Evolutionary conservation across 2,329 filamentous ascomycete genomes (phyloP).

Genomic region (Aspergillus fijiensis): DNA sequence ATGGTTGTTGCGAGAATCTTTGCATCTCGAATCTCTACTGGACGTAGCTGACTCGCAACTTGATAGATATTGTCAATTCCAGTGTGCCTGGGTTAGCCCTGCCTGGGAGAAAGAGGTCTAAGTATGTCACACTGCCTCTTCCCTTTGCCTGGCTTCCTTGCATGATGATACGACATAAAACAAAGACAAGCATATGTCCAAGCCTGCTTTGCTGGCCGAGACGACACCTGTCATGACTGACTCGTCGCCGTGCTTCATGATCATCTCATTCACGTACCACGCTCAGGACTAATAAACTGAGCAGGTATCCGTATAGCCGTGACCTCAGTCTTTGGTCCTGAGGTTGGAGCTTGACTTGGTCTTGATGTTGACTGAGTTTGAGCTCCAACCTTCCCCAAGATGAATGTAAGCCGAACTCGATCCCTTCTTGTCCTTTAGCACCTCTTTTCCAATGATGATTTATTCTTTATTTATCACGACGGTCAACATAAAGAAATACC

Average conservation of each 20-base stretch:
- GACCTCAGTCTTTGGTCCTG: neutral
- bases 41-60: conserved; percentile 19
- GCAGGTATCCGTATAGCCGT: neutral
- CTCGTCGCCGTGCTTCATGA: conserved; percentile 30
- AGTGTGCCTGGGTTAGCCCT: neutral
- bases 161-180: conserved; percentile 81
- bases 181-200: conserved; percentile 98
- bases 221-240: conserved; percentile 56
- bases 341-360: neutral
- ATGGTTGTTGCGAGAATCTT: conserved; percentile 15
- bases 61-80: neutral
- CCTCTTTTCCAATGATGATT: conserved; percentile 63
- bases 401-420: conserved; percentile 21
- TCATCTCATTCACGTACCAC: conserved; percentile 15
- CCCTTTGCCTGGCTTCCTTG: conserved; percentile 19
- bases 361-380: neutral
- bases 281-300: conserved; percentile 26
- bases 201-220: conserved; percentile 56
- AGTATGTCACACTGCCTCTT: conserved; percentile 20
- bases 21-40: conserved; percentile 3
- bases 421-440: conserved; percentile 8
- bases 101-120: neutral
- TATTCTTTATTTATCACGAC: conserved; percentile 70
- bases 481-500: conserved; percentile 73
- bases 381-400: neutral